Conservation (phyloP, 495 filamentous ascomycete genomes). For the Delitschia confertaspora region DNA sequence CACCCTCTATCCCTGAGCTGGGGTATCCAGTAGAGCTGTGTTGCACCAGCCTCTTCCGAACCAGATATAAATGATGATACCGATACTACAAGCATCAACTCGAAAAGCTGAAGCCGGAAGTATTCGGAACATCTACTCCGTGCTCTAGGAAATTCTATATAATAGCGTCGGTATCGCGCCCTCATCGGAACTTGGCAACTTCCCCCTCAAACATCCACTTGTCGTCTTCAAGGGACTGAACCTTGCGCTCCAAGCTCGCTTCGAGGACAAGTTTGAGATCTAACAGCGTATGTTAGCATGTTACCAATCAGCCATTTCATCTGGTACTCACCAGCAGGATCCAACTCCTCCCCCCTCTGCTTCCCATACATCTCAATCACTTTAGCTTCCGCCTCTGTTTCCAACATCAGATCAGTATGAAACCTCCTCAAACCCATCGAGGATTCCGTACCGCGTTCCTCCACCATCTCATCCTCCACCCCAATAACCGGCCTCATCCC, state of each 20-base stretch:
- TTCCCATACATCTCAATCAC: constrained; percentile 40
- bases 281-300: too few species aligned
- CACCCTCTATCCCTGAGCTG: too few species aligned
- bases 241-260: constrained; percentile 62
- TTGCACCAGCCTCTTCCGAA: too few species aligned
- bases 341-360: constrained; percentile 48
- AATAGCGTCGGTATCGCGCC: too few species aligned
- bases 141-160: too few species aligned
- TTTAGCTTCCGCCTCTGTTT: constrained; percentile 44
- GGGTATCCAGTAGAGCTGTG: too few species aligned
- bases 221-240: constrained; percentile 66
- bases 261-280: constrained; percentile 65
- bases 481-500: constrained; percentile 26
- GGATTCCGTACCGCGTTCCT: constrained; percentile 20
- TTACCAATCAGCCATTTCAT: too few species aligned
- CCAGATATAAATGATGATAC: too few species aligned
- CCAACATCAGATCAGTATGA: constrained; percentile 3
- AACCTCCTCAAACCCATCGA: neutral
- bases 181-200: too few species aligned
- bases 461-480: constrained; percentile 18
- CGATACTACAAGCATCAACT: too few species aligned
- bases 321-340: constrained; percentile 56
- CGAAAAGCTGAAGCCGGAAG: too few species aligned
- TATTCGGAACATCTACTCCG: too few species aligned
- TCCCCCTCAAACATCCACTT: constrained; percentile 89